These are phyloP conservation scores for Coccinonectria pachysandricola DNA, from an alignment of 2,329 filamentous ascomycete species.

Conservation along the genomic window DNA sequence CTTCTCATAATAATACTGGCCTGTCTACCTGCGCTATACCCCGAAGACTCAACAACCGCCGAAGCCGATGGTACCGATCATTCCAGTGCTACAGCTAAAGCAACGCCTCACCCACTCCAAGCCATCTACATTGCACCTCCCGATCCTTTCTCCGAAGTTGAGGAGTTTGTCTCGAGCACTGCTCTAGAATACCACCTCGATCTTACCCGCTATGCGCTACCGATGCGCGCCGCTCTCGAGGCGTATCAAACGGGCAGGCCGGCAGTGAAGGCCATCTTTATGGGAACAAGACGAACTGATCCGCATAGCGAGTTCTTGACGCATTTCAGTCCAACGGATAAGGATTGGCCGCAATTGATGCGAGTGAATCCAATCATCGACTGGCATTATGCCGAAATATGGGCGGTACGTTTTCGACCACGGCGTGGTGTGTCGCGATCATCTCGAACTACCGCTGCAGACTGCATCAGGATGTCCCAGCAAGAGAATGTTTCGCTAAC, in stretches of 20 bases:
- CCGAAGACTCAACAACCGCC: slow-evolving; percentile 15
- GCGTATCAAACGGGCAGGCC: slow-evolving; percentile 60
- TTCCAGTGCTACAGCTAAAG: too few relatives aligned
- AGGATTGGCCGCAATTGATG: slow-evolving; percentile 87
- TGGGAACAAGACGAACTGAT: slow-evolving; percentile 74
- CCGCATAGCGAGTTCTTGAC: slow-evolving; percentile 73
- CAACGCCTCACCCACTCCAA: slow-evolving; percentile 45
- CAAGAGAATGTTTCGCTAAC: slow-evolving; percentile 7
- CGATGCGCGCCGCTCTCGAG: slow-evolving; percentile 74
- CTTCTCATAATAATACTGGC: slow-evolving; percentile 80
- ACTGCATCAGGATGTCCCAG: too few relatives aligned
- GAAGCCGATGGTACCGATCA: too few relatives aligned
- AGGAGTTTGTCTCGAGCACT: slow-evolving; percentile 66
- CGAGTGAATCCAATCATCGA: slow-evolving; percentile 92
- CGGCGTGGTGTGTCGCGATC: neutral
- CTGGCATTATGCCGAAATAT: slow-evolving; percentile 87
- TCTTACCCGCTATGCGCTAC: slow-evolving; percentile 60
- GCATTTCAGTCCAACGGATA: slow-evolving; percentile 80
- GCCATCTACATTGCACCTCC: slow-evolving; percentile 82
- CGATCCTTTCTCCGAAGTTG: slow-evolving; percentile 78
- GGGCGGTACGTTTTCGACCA: slow-evolving; percentile 57
- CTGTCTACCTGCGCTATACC: slow-evolving; percentile 33
- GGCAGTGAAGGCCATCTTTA: slow-evolving; percentile 48
- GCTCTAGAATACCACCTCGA: slow-evolving; percentile 62
- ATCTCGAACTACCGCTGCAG: too few relatives aligned